These are phyloP conservation scores for Mercurialis annua DNA, from an alignment of 345 rosid species.

Conservation along the genomic window DNA sequence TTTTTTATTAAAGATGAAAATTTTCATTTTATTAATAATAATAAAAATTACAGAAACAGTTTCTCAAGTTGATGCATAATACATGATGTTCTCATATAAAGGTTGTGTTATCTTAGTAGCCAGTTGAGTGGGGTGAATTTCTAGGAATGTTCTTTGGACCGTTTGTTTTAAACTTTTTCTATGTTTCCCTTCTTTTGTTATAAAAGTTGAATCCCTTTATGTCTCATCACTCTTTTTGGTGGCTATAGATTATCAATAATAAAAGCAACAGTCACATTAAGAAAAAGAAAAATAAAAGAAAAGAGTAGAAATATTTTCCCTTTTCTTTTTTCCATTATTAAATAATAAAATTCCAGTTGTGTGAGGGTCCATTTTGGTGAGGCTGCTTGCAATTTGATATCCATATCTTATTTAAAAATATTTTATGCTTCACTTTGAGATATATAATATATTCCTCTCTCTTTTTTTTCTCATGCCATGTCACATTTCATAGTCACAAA, in stretches of 20 bases:
- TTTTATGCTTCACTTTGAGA: neutral
- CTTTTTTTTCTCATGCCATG: no score
- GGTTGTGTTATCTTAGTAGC: no score
- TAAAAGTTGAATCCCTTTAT: constrained; percentile 16
- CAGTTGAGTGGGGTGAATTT: neutral
- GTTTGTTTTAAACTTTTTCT: neutral
- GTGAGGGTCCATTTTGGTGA: constrained; percentile 15
- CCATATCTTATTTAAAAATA: constrained; percentile 14
- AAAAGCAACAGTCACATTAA: no score
- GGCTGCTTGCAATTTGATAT: constrained; percentile 10
- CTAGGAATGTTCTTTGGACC: constrained; percentile 11
- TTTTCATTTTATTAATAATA: no score
- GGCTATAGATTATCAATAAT: constrained; percentile 6
- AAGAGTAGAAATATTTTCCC: no score
- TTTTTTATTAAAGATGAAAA: no score
- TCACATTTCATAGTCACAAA: no score
- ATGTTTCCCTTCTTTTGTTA: neutral
- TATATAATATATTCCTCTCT: no score
- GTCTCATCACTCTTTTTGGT: neutral
- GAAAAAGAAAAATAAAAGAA: no score
- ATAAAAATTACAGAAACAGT: no score
- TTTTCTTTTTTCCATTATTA: neutral
- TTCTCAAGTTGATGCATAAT: no score
- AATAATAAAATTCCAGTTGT: constrained; percentile 17
- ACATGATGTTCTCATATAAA: no score